These are phyloP conservation scores for Vitis hybrid DNA, from an alignment of 177 flowering plant genomes.

Conservation along the genomic window DNA sequence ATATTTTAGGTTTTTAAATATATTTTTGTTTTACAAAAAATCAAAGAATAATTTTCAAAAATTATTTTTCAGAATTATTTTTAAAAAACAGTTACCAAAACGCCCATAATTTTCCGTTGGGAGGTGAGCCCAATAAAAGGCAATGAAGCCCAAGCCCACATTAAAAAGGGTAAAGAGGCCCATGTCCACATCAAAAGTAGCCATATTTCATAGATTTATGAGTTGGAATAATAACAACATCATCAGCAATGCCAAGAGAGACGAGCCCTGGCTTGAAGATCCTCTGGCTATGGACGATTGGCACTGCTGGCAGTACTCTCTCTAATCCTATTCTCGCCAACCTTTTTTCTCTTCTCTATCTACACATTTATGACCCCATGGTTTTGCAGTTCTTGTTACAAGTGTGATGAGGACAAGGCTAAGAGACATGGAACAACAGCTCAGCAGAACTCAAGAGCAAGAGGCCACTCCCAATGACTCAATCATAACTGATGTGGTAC, in stretches of 20 bases:
- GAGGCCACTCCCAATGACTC: constrained; percentile 14
- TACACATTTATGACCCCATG: neutral
- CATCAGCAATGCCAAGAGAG: constrained; percentile 35
- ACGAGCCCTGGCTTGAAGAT: constrained; percentile 73
- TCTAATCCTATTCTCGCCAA: constrained; percentile 2
- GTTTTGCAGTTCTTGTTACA: constrained; percentile 48
- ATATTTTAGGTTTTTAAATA: too few relatives aligned
- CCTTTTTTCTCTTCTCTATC: neutral
- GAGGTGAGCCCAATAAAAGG: too few relatives aligned
- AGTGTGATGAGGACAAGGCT: constrained; percentile 51
- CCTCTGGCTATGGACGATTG: constrained; percentile 82
- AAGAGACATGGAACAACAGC: constrained; percentile 53
- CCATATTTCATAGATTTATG: too few relatives aligned
- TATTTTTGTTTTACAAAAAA: too few relatives aligned
- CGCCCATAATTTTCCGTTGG: too few relatives aligned
- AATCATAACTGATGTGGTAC: constrained; percentile 10
- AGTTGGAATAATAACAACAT: too few relatives aligned
- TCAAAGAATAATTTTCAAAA: too few relatives aligned
- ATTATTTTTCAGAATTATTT: too few relatives aligned
- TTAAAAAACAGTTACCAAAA: too few relatives aligned
- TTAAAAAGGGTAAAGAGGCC: too few relatives aligned
- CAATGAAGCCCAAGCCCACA: too few relatives aligned
- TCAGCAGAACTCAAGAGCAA: neutral
- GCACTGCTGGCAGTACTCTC: constrained; percentile 61
- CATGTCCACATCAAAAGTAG: too few relatives aligned